Percentiles rank a stretch among this genome's conserved stretches.
Conservation (phyloP, 1,284 basidiomycete genomes). For the Cryptococcus neoformans region DNA sequence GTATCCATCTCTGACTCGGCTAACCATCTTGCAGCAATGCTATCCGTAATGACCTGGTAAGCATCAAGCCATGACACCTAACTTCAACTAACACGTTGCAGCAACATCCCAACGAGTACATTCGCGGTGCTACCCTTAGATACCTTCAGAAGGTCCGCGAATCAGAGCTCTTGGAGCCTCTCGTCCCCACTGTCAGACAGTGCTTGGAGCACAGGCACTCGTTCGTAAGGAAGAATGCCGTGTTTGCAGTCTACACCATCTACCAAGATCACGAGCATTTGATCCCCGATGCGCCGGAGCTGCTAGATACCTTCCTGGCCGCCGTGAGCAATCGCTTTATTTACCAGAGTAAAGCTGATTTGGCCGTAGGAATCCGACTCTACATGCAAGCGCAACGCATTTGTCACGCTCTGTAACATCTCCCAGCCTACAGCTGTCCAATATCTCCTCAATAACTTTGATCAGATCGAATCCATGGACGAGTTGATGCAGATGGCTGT, state of each 20-base stretch:
- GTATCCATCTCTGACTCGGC: not conserved
- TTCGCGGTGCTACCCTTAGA: conserved; percentile 92
- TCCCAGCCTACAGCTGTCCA: conserved; percentile 88
- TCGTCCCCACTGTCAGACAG: conserved; percentile 87
- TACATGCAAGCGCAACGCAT: conserved; percentile 96
- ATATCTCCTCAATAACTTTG: conserved; percentile 81
- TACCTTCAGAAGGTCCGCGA: conserved; percentile 97
- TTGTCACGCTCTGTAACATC: conserved; percentile 87
- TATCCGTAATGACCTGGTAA: conserved; percentile 90
- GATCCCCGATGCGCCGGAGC: conserved; percentile 94
- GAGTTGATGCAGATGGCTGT: conserved; percentile 95
- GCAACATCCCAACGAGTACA: conserved; percentile 99
- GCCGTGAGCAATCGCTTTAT: conserved; percentile 53
- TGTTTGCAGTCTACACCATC: conserved; percentile 93
- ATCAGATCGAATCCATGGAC: conserved; percentile 79
- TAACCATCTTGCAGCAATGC: conserved; percentile 65
- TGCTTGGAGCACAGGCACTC: conserved; percentile 98
- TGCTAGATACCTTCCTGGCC: conserved; percentile 96
- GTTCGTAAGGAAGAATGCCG: conserved; percentile 98
- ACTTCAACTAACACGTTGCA: conserved; percentile 40
- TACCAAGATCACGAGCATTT: conserved; percentile 92
- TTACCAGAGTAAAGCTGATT: not conserved
- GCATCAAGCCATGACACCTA: conserved; percentile 33
- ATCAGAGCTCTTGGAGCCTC: conserved; percentile 89
- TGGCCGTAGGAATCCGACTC: conserved; percentile 71